These are phyloP conservation scores for Carex myosuroides DNA, from an alignment of 176 grass and related monocot species.

Conservation along the genomic window DNA sequence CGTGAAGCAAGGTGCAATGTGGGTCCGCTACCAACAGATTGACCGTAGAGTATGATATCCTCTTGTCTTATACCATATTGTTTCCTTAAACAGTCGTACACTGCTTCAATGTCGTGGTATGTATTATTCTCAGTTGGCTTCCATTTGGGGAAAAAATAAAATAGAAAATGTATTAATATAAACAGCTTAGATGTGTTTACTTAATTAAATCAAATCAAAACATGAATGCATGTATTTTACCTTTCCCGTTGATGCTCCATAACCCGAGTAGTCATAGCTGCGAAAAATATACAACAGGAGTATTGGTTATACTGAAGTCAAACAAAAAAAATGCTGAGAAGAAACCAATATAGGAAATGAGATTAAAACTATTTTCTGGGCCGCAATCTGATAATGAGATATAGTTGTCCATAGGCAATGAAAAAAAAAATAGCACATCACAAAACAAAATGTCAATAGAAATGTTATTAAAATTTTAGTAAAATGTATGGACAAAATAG, in stretches of 20 bases:
- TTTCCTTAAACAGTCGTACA: conserved; percentile 88
- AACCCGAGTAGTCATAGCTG: conserved; percentile 99
- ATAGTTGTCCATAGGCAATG: neutral
- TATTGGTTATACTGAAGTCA: neutral
- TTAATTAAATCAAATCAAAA: conserved; percentile 17
- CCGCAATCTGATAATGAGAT: neutral
- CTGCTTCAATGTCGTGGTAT: conserved; percentile 96
- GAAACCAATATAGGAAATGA: neutral
- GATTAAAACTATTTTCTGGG: neutral
- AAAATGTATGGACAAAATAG: neutral
- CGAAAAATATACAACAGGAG: conserved; percentile 28
- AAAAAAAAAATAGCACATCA: neutral
- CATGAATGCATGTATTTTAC: conserved; percentile 30
- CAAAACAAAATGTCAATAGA: neutral
- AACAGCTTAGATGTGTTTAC: conserved; percentile 16
- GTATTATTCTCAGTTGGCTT: conserved; percentile 98
- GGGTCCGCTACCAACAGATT: conserved; percentile 98
- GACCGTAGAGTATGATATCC: conserved; percentile 90
- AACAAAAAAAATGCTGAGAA: neutral
- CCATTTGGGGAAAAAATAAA: conserved; percentile 14
- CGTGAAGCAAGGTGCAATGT: conserved; percentile 79
- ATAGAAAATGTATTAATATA: conserved; percentile 14
- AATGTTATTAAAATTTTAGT: neutral
- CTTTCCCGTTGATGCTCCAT: conserved; percentile 95
- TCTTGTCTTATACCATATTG: conserved; percentile 80